Evolutionary conservation across 257 asterid species (phyloP), one percentile per base, ranked within the genome.

Genomic region (Salvia hispanica): DNA sequence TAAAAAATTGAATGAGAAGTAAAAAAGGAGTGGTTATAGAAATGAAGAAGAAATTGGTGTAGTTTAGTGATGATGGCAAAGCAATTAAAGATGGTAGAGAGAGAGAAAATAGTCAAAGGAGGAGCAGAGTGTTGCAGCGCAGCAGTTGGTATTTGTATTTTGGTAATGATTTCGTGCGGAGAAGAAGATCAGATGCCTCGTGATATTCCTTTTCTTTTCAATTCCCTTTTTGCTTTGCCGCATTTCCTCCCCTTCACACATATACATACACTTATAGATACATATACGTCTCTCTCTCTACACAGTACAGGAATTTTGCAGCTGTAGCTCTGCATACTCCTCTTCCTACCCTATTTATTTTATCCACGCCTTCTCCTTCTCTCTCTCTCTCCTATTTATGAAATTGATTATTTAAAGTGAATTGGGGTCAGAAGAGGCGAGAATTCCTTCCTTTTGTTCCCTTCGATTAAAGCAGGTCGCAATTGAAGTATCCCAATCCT

Each of bases 141-240:
- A 58, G 69, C 77, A 73, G 77, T 58, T 66, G 62, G 65, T 74
- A 74, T 74, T 74, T 74, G 78, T 74, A 74, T 74, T 74, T 61
- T 74, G 60, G 74, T 74, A 74, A 74, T 74, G 16, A 74, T 74
- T 67, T 74, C 74, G 73, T 67, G 74, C 25, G 63, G 73, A 67
- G 74, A 74, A 60, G 65, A 67, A 73, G 36, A 66, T 66, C 78
- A 73, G 64, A 65, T 58, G 48, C 58, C 78, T 73, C 78, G 73
- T 73, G 69, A 66, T 59, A 64, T 51, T 8, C 25, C 18, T 7
- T 16, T 9, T 1, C n/a, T 69, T 8, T 44, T 40, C 54, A 9
- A 7, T 11, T 13, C 10, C 28, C 34, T 33, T 11, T 1, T 5
- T 8, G 31, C 31, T 25, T 25, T 25, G 31, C 31, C 2, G 31